Evolutionary conservation across 768 basidiomycete genomes (phyloP).

Genomic region (Kwoniella sp.): DNA sequence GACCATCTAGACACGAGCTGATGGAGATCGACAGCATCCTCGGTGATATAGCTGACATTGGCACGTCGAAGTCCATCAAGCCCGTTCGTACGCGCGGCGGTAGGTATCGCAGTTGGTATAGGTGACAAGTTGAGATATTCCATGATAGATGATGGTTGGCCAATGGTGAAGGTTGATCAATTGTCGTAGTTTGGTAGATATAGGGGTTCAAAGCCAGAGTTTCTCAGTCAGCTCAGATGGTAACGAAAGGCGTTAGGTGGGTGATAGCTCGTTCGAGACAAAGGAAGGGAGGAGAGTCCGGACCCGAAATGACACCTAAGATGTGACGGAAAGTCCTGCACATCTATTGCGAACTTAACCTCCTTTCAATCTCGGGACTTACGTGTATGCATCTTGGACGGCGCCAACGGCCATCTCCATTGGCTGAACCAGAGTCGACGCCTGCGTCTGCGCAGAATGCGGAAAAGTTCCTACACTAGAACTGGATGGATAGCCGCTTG

Average conservation of each 20-base stretch:
- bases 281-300: neutral
- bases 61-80: no score
- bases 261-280: no score
- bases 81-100: neutral
- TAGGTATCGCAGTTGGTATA: constrained; percentile 17
- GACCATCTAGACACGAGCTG: neutral
- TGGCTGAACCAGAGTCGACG: neutral
- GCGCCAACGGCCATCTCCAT: neutral
- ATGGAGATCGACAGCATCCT: neutral
- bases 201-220: no score
- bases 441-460: neutral
- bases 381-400: neutral
- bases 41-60: neutral
- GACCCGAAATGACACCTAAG: neutral
- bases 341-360: neutral
- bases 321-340: no score
- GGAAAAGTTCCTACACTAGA: neutral
- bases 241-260: no score
- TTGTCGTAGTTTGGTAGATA: no score
- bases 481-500: neutral
- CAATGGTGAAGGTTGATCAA: no score
- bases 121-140: constrained; percentile 34
- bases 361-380: neutral
- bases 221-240: no score
- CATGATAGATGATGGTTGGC: constrained; percentile 12